Percentiles rank a stretch among this genome's conserved stretches.
These are phyloP conservation scores for Beauveria medogensis DNA, from an alignment of 2,329 filamentous ascomycete species.

Conservation along the genomic window DNA sequence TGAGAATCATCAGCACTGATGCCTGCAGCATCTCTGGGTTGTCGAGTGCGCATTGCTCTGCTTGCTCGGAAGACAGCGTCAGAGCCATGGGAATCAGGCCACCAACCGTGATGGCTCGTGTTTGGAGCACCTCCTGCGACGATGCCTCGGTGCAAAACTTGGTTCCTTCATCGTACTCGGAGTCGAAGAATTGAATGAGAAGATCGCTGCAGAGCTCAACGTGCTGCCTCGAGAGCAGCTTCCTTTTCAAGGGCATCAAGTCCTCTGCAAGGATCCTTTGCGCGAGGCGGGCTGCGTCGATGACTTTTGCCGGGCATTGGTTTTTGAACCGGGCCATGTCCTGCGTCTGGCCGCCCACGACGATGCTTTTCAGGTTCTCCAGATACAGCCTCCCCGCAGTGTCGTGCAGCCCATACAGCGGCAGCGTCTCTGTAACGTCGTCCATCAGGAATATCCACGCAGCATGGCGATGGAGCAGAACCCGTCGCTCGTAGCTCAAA, in stretches of 20 bases:
- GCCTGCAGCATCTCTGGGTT: neutral
- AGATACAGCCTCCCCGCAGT: constrained; percentile 5
- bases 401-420: constrained; percentile 1
- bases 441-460: constrained; percentile 9
- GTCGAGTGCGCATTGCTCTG: neutral
- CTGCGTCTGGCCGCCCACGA: neutral
- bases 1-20: neutral
- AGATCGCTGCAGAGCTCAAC: neutral
- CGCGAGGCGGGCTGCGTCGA: neutral
- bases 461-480: constrained; percentile 5
- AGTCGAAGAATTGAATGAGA: constrained; percentile 5
- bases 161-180: neutral
- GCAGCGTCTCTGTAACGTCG: constrained; percentile 2
- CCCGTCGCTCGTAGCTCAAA: constrained; percentile 2
- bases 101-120: constrained; percentile 2
- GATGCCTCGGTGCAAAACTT: constrained; percentile 6
- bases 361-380: constrained; percentile 5
- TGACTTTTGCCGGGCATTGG: neutral
- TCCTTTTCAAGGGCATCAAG: constrained; percentile 5
- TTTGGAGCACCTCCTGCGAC: constrained; percentile 1
- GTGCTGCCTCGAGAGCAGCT: neutral
- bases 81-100: constrained; percentile 1
- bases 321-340: neutral
- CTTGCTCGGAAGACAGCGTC: neutral
- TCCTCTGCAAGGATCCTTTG: constrained; percentile 4